Evolutionary conservation across 192 early-diverging fungal species (phyloP).

Genomic region (Funneliformis geosporum): DNA sequence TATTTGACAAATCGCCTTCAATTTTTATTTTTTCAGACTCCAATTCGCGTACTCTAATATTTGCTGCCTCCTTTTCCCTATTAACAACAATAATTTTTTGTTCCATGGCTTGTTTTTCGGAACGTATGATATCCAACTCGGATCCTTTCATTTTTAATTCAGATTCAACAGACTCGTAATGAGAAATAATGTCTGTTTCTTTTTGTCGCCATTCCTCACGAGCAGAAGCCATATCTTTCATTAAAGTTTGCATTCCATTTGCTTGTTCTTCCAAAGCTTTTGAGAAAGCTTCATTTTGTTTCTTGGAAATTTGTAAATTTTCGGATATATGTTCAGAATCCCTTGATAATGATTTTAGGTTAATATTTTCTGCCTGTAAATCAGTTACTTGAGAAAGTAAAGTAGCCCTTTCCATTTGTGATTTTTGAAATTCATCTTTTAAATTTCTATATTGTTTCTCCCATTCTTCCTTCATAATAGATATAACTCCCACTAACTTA

Average conservation of each 20-base stretch:
- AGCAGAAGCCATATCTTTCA: slow-evolving; percentile 12
- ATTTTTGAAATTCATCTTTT: background rate
- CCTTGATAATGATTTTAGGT: background rate
- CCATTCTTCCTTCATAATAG: slow-evolving; percentile 16
- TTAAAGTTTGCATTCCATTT: slow-evolving; percentile 18
- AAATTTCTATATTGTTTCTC: slow-evolving; percentile 11
- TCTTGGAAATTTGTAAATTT: background rate
- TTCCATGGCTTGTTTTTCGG: slow-evolving; percentile 8
- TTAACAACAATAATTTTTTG: slow-evolving; percentile 17
- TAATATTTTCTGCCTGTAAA: slow-evolving; percentile 11
- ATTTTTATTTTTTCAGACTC: slow-evolving; percentile 12
- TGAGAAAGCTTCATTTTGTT: background rate
- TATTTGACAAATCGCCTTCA: background rate
- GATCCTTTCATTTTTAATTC: background rate
- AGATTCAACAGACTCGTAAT: background rate
- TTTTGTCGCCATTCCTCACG: slow-evolving; percentile 13
- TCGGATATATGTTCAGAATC: background rate
- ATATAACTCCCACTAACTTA: background rate
- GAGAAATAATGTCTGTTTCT: background rate
- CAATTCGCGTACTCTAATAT: background rate
- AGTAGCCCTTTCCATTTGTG: background rate
- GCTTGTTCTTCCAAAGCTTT: slow-evolving; percentile 10
- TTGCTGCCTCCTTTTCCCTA: slow-evolving; percentile 3
- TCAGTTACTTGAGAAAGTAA: slow-evolving; percentile 1
- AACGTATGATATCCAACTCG: background rate